Evolutionary conservation across 1,284 basidiomycete genomes (phyloP), one percentile per base, ranked within the genome.

Genomic region (Cryptococcus sp.): DNA sequence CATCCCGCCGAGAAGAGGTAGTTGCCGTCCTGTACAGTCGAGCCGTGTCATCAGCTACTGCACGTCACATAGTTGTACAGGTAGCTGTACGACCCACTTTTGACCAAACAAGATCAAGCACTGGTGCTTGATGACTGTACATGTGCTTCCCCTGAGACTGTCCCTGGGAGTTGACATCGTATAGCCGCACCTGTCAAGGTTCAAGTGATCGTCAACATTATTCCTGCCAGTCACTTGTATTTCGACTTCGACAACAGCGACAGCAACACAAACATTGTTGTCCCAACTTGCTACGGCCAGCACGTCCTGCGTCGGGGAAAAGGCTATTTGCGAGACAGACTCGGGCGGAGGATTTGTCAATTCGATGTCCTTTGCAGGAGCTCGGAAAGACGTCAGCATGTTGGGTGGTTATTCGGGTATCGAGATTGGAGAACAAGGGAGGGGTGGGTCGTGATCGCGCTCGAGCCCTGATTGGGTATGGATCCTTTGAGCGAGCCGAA

Each of bases 1-100:
- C 88, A 88, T 42, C 90, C 91, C n/a, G 86, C 87, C 19, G 90
- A 91, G 68, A 93, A 85, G 38, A 93, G 81, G 74, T 90, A 90
- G 68, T 82, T 86, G 35, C 90, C 90, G 62, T 91, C 89, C 87
- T 80, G 59, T 3, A 11, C 25, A 20, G 48, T 19, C 48, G 39
- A 45, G 47, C 20, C 30, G 35, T 19, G 22, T 30, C 22, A 47
- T 27, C 23, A 52, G 43, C 23, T 10, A 7, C 2, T 47, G 38
- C 54, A 43, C 46, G 30, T 42, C 61, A 52, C 38, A 19, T 25
- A 52, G 22, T n/a, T 20, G 38, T n/a, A 3, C 25, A 25, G 42
- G n/a, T 30, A 17, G 16, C 15, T 10, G 3, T 16, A 38, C 15
- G 35, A 62, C 77, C 60, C 50, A 81, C 81, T 51, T 86, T 87